Evolutionary conservation across 768 basidiomycete genomes (phyloP).

Genomic region (Mycena galericulata): DNA sequence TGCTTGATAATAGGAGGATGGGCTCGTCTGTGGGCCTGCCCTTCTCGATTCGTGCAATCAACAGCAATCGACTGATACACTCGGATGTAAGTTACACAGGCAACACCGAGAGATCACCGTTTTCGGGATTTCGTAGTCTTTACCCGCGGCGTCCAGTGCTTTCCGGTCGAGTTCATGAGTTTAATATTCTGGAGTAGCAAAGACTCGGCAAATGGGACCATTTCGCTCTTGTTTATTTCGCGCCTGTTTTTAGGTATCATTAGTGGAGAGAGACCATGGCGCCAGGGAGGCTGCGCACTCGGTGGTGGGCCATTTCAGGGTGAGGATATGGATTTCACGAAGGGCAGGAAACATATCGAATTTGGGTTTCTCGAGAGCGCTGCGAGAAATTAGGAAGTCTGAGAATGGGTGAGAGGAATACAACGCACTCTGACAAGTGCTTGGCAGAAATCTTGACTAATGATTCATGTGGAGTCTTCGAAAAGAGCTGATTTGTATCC

Average conservation of each 20-base stretch:
- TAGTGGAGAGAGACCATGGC: not conserved
- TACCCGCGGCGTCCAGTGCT: constrained; percentile 4
- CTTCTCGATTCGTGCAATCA: too few species aligned
- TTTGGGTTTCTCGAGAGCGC: not conserved
- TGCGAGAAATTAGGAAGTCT: not conserved
- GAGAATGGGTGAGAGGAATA: not conserved
- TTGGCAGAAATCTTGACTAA: not conserved
- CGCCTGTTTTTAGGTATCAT: not conserved
- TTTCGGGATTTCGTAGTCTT: not conserved
- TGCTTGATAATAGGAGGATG: too few species aligned
- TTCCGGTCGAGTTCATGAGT: not conserved
- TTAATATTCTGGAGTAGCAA: not conserved
- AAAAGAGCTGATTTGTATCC: not conserved
- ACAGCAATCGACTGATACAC: too few species aligned
- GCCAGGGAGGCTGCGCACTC: not conserved
- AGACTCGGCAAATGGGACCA: not conserved
- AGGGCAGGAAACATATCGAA: constrained; percentile 3
- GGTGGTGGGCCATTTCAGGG: constrained; percentile 2
- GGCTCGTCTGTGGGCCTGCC: too few species aligned
- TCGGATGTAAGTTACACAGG: too few species aligned
- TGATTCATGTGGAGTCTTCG: not conserved
- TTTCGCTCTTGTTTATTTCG: not conserved
- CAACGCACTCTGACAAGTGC: not conserved
- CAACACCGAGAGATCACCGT: too few species aligned
- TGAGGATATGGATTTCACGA: not conserved